Conservation (phyloP, 768 basidiomycete genomes). For the Trametes cubensis region DNA sequence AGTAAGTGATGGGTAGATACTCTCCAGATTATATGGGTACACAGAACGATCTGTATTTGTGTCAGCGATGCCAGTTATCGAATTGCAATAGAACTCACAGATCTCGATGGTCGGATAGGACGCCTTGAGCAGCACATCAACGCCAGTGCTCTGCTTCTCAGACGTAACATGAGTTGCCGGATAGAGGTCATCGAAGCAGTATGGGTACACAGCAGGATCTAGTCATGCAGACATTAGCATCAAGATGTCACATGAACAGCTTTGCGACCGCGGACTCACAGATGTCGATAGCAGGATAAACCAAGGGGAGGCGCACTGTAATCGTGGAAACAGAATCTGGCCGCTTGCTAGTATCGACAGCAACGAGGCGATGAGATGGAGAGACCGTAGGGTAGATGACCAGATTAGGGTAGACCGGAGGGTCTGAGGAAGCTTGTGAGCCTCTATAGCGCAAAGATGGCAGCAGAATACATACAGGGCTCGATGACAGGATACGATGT, state of each 20-base stretch:
- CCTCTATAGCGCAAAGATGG: background rate
- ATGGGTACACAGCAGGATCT: conserved; percentile 17
- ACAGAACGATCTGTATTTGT: conserved; percentile 24
- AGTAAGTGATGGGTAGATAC: conserved; percentile 24
- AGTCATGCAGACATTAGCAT: too few species aligned
- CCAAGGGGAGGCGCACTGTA: background rate
- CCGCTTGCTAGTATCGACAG: background rate
- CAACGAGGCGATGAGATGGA: background rate
- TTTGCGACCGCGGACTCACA: conserved; percentile 11
- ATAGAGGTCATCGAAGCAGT: conserved; percentile 1
- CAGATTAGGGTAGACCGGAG: conserved; percentile 46
- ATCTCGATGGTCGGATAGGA: conserved; percentile 34
- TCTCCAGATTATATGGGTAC: conserved; percentile 28
- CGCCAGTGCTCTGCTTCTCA: background rate
- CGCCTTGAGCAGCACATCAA: conserved; percentile 11
- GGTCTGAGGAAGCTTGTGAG: conserved; percentile 32
- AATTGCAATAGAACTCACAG: conserved; percentile 20
- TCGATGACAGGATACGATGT: conserved; percentile 30
- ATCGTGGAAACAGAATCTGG: background rate
- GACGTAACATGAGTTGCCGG: background rate
- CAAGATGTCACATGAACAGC: background rate
- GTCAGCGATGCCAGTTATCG: background rate
- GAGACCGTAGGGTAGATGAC: conserved; percentile 39
- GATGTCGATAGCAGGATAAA: conserved; percentile 24
- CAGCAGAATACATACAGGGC: conserved; percentile 27